Percentiles rank a stretch among this genome's conserved stretches.
phyloP scores from a whole-genome alignment of 1,284 basidiomycete genomes.

The Austroboletus olivaceoglutinosus region DNA sequence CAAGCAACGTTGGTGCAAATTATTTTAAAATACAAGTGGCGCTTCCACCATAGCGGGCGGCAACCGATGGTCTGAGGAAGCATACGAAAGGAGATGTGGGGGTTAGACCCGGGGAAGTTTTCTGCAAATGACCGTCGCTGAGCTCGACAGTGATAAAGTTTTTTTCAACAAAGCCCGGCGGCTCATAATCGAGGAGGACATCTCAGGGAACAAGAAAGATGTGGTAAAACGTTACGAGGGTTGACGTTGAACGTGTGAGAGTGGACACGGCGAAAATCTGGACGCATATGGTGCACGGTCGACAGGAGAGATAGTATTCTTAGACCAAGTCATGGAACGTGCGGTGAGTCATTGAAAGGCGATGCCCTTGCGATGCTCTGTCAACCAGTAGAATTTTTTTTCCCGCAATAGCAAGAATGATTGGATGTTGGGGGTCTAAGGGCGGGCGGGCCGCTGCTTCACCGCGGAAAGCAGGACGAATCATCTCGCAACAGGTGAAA shows the following conservation, averaged over 20 bases:
- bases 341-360: conserved; percentile 8
- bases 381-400: conserved; percentile 4
- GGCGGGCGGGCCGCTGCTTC: neutral
- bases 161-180: conserved; percentile 1
- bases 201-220: conserved; percentile 1
- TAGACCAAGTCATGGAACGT: neutral
- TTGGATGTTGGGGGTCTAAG: conserved; percentile 3
- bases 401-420: conserved; percentile 11
- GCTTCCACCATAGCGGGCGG: conserved; percentile 1
- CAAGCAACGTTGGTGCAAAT: neutral
- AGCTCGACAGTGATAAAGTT: conserved; percentile 15
- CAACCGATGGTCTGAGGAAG: neutral
- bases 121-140: conserved; percentile 15
- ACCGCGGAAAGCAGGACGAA: no score
- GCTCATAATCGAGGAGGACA: neutral
- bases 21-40: neutral
- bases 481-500: neutral
- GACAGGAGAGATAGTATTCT: conserved; percentile 8
- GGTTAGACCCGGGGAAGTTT: conserved; percentile 7
- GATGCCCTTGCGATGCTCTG: conserved; percentile 12
- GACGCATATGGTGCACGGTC: neutral
- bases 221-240: neutral
- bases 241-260: neutral
- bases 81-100: conserved; percentile 1
- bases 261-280: neutral